Evolutionary conservation across 1,284 basidiomycete species (phyloP).

Genomic region (Leccinum subatratum): DNA sequence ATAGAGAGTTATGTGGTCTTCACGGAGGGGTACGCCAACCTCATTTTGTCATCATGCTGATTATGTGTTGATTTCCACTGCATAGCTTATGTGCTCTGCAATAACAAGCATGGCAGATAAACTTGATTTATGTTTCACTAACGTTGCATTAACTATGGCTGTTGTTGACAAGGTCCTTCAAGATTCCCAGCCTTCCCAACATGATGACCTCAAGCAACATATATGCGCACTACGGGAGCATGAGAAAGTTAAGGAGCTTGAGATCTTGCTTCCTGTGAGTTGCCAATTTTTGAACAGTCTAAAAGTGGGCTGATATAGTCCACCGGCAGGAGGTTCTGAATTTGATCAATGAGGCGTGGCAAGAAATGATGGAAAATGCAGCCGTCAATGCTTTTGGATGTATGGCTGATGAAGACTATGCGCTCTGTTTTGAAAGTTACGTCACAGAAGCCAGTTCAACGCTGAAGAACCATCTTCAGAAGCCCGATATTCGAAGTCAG

Average conservation of each 20-base stretch:
- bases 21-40: conserved; percentile 4
- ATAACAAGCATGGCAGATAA: background rate
- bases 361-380: background rate
- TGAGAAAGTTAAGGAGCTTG: background rate
- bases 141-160: background rate
- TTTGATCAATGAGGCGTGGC: background rate
- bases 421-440: background rate
- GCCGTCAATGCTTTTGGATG: background rate
- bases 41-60: too few species aligned
- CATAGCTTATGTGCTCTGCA: conserved; percentile 9
- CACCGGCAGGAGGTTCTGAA: background rate
- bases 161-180: too few species aligned
- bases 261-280: background rate
- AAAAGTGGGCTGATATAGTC: background rate
- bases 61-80: too few species aligned
- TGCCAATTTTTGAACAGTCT: background rate
- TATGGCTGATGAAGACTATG: background rate
- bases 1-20: conserved; percentile 5
- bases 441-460: background rate
- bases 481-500: background rate
- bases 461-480: background rate
- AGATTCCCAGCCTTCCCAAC: too few species aligned
- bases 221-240: background rate
- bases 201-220: too few species aligned
- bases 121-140: conserved; percentile 6